phyloP scores from a whole-genome alignment of 352 stramenopile genomes.

The Globisporangium nagaii region DNA sequence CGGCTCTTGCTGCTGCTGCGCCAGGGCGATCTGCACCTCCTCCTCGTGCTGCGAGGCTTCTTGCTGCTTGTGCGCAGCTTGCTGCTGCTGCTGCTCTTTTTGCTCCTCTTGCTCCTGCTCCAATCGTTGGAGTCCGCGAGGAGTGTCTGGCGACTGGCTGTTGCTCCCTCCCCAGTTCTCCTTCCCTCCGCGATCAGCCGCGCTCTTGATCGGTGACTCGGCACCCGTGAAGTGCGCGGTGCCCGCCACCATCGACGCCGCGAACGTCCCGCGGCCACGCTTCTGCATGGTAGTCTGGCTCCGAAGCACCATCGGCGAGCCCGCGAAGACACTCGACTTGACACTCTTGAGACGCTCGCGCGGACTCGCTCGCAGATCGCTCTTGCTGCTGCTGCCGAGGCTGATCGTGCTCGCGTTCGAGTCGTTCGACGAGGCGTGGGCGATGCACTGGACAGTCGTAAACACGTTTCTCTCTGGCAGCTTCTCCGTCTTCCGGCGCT shows the following conservation, averaged over 20 bases:
- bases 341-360: not conserved
- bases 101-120: not conserved
- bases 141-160: conserved; percentile 1
- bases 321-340: not conserved
- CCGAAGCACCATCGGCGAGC: not conserved
- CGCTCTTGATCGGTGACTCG: not conserved
- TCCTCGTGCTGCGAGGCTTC: not conserved
- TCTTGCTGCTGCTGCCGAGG: not conserved
- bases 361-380: not conserved
- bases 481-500: not conserved
- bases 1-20: not conserved
- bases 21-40: not conserved
- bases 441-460: not conserved
- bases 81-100: not conserved
- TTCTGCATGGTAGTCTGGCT: not conserved
- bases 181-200: not conserved
- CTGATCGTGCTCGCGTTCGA: not conserved
- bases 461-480: not conserved
- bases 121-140: too few species aligned
- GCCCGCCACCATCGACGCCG: conserved; percentile 1
- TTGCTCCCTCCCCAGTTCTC: not conserved
- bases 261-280: not conserved
- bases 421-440: not conserved
- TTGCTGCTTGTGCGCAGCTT: not conserved
- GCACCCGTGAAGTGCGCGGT: not conserved